A percentile compares a stretch with the other conserved stretches of the same genome.
Evolutionary conservation across 1,284 basidiomycete genomes (phyloP).

Genomic region (Leccinum pallidistipes): DNA sequence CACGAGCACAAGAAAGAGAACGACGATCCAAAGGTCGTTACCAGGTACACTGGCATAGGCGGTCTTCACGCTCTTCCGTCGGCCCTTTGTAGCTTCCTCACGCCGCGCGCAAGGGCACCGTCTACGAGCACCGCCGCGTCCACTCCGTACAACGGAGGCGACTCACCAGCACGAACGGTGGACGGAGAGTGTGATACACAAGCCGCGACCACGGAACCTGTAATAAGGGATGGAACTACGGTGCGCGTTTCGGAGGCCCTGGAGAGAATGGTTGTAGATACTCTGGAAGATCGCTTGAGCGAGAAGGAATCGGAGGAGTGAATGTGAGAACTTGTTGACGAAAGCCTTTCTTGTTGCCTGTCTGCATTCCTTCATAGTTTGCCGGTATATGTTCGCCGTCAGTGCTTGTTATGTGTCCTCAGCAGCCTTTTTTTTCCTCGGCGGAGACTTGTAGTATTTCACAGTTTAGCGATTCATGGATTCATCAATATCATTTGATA

Average conservation of each 20-base stretch:
- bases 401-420: not conserved
- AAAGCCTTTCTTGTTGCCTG: not conserved
- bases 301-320: not conserved
- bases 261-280: conserved; percentile 27
- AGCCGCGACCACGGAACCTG: not conserved
- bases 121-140: conserved; percentile 26
- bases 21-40: not conserved
- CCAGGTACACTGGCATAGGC: not conserved
- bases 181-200: not conserved
- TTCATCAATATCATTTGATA: not conserved
- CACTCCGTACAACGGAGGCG: not conserved
- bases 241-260: conserved; percentile 22
- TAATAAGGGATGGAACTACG: conserved; percentile 5
- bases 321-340: not conserved
- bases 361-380: conserved; percentile 2
- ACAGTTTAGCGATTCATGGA: conserved; percentile 5
- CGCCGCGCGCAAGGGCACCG: conserved; percentile 17
- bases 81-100: conserved; percentile 12
- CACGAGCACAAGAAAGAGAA: conserved; percentile 7
- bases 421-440: not conserved
- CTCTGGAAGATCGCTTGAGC: conserved; percentile 5
- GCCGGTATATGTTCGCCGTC: not conserved
- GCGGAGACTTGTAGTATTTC: conserved; percentile 1
- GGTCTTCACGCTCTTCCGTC: conserved; percentile 10
- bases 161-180: conserved; percentile 2